A percentile compares a stretch with the other conserved stretches of the same genome.
These are phyloP conservation scores for Houttuynia cordata DNA, from an alignment of 164 flowering plant genomes.

Conservation along the genomic window DNA sequence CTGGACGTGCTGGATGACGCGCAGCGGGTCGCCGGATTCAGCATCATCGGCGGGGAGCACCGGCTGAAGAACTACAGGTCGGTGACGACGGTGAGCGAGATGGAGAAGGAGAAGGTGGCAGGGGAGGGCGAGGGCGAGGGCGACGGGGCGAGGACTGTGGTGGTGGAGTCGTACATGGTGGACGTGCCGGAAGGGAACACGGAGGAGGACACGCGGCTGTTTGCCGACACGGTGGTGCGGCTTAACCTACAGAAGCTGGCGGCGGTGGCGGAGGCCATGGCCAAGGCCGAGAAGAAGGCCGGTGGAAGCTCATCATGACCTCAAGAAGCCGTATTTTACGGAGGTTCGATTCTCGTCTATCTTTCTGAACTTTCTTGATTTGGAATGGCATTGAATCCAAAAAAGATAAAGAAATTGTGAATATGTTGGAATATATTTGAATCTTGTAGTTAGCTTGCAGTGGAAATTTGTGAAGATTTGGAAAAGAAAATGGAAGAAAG, in stretches of 20 bases:
- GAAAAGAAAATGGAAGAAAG: no score
- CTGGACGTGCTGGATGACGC: slow-evolving; percentile 73
- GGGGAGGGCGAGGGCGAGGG: no score
- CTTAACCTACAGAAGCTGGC: slow-evolving; percentile 86
- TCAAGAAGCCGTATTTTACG: background rate
- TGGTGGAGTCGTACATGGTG: slow-evolving; percentile 63
- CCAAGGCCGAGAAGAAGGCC: background rate
- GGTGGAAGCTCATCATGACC: background rate
- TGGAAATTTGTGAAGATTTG: no score
- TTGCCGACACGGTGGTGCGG: slow-evolving; percentile 81
- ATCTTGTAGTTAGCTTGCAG: no score
- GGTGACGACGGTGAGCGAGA: slow-evolving; percentile 64
- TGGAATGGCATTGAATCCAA: background rate
- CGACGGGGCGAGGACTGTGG: background rate
- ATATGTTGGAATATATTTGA: no score
- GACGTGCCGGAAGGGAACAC: slow-evolving; percentile 92
- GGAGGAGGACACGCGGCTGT: slow-evolving; percentile 80
- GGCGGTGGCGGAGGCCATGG: slow-evolving; percentile 36
- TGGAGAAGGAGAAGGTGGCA: slow-evolving; percentile 11
- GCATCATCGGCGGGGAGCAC: slow-evolving; percentile 91
- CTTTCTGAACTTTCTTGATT: background rate
- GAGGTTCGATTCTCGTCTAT: background rate
- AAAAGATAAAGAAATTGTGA: background rate
- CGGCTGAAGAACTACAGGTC: slow-evolving; percentile 76
- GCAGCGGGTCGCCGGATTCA: slow-evolving; percentile 63